Evolutionary conservation across 148 eudicot species (phyloP).

Genomic region (Camellia sinensis): DNA sequence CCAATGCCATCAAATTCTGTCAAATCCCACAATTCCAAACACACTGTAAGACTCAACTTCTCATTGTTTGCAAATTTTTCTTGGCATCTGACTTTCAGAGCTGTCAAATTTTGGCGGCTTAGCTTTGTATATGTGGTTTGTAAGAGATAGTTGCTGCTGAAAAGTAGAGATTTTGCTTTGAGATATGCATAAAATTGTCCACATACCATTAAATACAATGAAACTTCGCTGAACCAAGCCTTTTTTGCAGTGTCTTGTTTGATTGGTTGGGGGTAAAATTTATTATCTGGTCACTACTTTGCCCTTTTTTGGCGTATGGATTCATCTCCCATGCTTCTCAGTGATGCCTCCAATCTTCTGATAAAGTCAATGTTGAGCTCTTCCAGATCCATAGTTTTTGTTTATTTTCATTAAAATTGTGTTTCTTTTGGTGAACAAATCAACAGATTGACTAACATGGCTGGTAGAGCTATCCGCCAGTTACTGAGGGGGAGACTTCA

Average conservation of each 20-base stretch:
- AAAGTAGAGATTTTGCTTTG: neutral
- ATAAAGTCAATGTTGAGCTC: neutral
- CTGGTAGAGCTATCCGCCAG: constrained; percentile 53
- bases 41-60: neutral
- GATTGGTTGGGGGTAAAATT: neutral
- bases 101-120: neutral
- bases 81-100: neutral
- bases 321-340: neutral
- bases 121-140: neutral
- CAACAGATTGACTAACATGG: constrained; percentile 35
- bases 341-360: neutral
- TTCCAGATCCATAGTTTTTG: neutral
- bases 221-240: neutral
- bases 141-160: neutral
- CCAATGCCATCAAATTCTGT: too few species aligned
- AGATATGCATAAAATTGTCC: neutral
- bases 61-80: neutral
- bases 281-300: neutral
- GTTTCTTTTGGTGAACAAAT: neutral
- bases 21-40: too few species aligned
- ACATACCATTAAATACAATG: neutral
- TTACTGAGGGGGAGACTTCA: constrained; percentile 43
- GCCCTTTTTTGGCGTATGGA: neutral
- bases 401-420: neutral
- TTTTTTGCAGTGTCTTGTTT: neutral